Percentiles rank a stretch among this genome's conserved stretches.
phyloP scores from a whole-genome alignment of 2,329 filamentous ascomycete species.

The Laburnicola sp. region DNA sequence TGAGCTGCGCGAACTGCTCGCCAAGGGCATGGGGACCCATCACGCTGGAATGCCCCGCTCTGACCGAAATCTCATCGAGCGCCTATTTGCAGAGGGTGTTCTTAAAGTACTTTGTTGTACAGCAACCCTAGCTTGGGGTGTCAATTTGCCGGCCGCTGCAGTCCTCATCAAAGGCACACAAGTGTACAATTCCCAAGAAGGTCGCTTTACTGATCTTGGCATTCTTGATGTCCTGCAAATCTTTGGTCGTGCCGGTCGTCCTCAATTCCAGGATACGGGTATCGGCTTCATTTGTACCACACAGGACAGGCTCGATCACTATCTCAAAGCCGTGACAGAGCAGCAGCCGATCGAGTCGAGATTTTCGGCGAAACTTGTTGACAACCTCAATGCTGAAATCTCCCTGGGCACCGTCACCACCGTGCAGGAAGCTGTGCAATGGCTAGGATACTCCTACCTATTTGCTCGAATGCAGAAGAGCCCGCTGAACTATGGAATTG shows the following conservation, averaged over 20 bases:
- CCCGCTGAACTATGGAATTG: constrained; percentile 89
- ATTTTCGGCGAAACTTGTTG: constrained; percentile 89
- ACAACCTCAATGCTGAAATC: constrained; percentile 96
- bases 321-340: constrained; percentile 88
- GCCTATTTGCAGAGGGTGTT: constrained; percentile 87
- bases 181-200: constrained; percentile 92
- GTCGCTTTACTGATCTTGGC: constrained; percentile 93
- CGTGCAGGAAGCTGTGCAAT: constrained; percentile 88
- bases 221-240: constrained; percentile 98
- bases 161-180: constrained; percentile 98
- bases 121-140: constrained; percentile 96
- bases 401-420: constrained; percentile 93
- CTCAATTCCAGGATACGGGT: constrained; percentile 95
- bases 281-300: constrained; percentile 98
- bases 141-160: constrained; percentile 94
- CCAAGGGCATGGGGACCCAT: constrained; percentile 91
- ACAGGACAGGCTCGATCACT: constrained; percentile 89
- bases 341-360: constrained; percentile 97
- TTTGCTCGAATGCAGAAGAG: constrained; percentile 96
- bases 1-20: constrained; percentile 84
- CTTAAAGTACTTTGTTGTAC: constrained; percentile 98
- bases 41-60: constrained; percentile 95
- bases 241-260: constrained; percentile 95
- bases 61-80: constrained; percentile 94
- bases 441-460: constrained; percentile 96